Evolutionary conservation across 108 stramenopile genomes (phyloP), one percentile per base, ranked within the genome.

Genomic region (Fistulifera pelliculosa): DNA sequence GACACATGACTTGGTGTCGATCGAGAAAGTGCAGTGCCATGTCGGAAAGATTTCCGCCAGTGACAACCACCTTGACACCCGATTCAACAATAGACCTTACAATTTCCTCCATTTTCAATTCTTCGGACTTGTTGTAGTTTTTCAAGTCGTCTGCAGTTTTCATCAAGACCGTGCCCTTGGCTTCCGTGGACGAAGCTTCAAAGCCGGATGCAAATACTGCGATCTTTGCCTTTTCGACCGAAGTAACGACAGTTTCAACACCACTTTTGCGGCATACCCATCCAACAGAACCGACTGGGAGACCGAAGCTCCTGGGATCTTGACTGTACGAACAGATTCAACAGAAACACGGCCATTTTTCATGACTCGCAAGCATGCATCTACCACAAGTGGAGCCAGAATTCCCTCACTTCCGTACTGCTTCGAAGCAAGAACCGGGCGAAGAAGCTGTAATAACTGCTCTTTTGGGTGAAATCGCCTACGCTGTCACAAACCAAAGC

Each of bases 121-220:
- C 98, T 75, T 97, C 98, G 18, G 92, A 83, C 64, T 89, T 88
- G 88, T 96, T 98, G 93, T 97, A 99, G 65, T 71, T 80, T 68
- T 85, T 83, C 50, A 99, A 80, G 68, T 99, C 96, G 52, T 98
- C 98, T 14, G 96, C 98, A 51, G 62, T 95, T 76, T 95, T 95
- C 75, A 99, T 94, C 52, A 98, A 72, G 47, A 99, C 96, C n/a
- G 98, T 99, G 45, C 98, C 97, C 85, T 99, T 98, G 58, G 98
- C 93, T 76, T 99, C 98, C 4, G 98, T 97, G 35, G 73, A 59
- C 41, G 79, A 71, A 7, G 96, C 96, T 75, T 99, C 98, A 24
- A 99, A 68, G 11, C 94, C 97, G 52, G 87, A 89, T n/a, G 84
- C 94, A 73, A 94, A 99, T 18, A 98, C 95, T 3, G 77, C 86